These are phyloP conservation scores for Cystobasidium pallidum DNA, from an alignment of 1,284 basidiomycete species.

Conservation along the genomic window DNA sequence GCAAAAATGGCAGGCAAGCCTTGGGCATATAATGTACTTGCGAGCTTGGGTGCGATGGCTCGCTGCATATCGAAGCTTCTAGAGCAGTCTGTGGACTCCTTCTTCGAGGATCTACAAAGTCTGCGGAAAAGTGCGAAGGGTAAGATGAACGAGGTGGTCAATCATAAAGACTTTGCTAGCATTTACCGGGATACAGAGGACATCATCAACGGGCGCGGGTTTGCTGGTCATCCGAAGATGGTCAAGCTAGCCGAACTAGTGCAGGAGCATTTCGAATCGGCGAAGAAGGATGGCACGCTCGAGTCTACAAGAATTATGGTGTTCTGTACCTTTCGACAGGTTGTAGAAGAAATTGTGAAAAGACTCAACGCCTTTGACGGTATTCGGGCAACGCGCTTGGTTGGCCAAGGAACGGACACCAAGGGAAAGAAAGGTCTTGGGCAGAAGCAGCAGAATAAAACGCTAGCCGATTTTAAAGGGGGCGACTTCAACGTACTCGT, in stretches of 20 bases:
- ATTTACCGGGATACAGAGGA: constrained; percentile 69
- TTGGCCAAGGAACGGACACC: constrained; percentile 87
- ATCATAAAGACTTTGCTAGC: constrained; percentile 66
- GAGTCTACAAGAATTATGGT: constrained; percentile 85
- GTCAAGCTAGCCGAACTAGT: constrained; percentile 75
- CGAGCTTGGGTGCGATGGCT: constrained; percentile 42
- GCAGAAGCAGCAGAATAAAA: constrained; percentile 89
- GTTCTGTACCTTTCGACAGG: constrained; percentile 85
- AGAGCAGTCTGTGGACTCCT: constrained; percentile 40
- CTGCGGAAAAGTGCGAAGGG: constrained; percentile 52
- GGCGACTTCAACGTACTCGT: constrained; percentile 91
- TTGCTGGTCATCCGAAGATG: constrained; percentile 88
- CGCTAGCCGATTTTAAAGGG: constrained; percentile 81
- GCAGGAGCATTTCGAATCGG: constrained; percentile 75
- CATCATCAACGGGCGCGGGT: constrained; percentile 59
- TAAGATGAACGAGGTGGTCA: constrained; percentile 60
- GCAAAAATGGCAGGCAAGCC: constrained; percentile 14
- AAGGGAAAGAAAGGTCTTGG: constrained; percentile 82
- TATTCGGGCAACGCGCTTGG: constrained; percentile 78
- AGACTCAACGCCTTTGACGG: constrained; percentile 66
- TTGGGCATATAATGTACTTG: constrained; percentile 23
- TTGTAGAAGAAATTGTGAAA: constrained; percentile 83
- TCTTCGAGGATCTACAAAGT: constrained; percentile 52
- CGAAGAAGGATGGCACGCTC: constrained; percentile 60
- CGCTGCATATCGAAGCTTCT: constrained; percentile 45